phyloP scores from a whole-genome alignment of 139 green algal species.

The Tetradesmus obliquus region DNA sequence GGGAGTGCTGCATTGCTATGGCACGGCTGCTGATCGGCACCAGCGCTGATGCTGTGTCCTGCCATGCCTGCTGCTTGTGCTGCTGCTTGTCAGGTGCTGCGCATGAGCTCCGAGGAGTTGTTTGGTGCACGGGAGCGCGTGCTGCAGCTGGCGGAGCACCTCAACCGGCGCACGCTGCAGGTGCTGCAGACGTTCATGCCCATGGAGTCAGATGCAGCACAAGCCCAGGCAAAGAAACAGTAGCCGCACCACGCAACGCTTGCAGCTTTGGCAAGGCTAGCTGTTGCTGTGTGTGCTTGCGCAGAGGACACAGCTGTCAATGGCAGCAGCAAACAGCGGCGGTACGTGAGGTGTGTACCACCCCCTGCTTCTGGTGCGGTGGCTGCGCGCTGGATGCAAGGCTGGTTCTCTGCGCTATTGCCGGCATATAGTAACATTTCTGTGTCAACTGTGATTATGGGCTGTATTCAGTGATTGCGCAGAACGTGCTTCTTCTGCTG shows the following conservation, averaged over 20 bases:
- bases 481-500: background rate
- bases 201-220: background rate
- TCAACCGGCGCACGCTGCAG: slow-evolving; percentile 30
- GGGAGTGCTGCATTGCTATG: background rate
- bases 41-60: background rate
- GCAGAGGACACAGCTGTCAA: background rate
- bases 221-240: background rate
- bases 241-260: background rate
- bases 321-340: background rate
- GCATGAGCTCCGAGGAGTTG: slow-evolving; percentile 10
- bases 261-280: background rate
- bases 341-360: no score
- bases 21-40: background rate
- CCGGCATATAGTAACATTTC: no score
- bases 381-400: no score
- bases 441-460: no score
- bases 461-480: background rate
- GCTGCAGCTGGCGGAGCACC: background rate
- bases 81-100: slow-evolving; percentile 32
- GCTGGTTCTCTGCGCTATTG: no score
- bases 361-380: no score
- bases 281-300: background rate
- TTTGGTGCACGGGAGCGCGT: background rate
- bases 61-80: background rate
- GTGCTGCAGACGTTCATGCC: slow-evolving; percentile 45